A percentile compares a stretch with the other conserved stretches of the same genome.
Evolutionary conservation across 2,329 filamentous ascomycete genomes (phyloP).

Genomic region (Pezicula carpinea): DNA sequence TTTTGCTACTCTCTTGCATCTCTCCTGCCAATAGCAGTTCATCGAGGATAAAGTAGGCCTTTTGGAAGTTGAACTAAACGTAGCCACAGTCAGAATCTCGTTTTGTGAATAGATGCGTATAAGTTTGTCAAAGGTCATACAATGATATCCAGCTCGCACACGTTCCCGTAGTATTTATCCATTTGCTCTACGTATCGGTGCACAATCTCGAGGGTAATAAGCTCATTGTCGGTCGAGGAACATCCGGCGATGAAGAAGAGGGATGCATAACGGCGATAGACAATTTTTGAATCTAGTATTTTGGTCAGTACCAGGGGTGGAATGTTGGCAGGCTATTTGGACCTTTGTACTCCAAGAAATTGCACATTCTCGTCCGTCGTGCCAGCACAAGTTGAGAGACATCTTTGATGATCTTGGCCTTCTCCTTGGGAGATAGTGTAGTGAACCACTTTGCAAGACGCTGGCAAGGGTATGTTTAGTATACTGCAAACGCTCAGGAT

Average conservation of each 20-base stretch:
- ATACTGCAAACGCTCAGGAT: slow-evolving; percentile 7
- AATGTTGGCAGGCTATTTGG: slow-evolving; percentile 9
- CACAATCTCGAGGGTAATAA: slow-evolving; percentile 97
- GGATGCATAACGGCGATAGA: slow-evolving; percentile 97
- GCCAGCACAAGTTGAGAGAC: slow-evolving; percentile 96
- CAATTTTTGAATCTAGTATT: slow-evolving; percentile 84
- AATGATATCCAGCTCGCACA: slow-evolving; percentile 64
- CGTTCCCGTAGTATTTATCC: slow-evolving; percentile 99
- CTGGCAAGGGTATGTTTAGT: slow-evolving; percentile 44
- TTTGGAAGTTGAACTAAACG: slow-evolving; percentile 86
- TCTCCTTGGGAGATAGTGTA: slow-evolving; percentile 93
- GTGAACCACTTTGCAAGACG: slow-evolving; percentile 99
- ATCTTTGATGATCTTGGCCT: slow-evolving; percentile 99
- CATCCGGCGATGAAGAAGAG: slow-evolving; percentile 99
- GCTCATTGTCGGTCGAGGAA: slow-evolving; percentile 94
- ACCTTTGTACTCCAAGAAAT: slow-evolving; percentile 99
- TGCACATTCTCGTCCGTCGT: slow-evolving; percentile 97
- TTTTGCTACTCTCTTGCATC: slow-evolving; percentile 98
- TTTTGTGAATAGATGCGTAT: neutral
- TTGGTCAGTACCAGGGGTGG: slow-evolving; percentile 11
- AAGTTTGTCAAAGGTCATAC: neutral
- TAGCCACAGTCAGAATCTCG: slow-evolving; percentile 1
- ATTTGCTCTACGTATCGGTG: slow-evolving; percentile 99
- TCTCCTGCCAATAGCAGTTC: slow-evolving; percentile 93
- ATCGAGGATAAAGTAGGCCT: slow-evolving; percentile 98